A percentile compares a stretch with the other conserved stretches of the same genome.
Conservation (phyloP, 208 protist genomes). For the Wallacemonas collosoma region DNA sequence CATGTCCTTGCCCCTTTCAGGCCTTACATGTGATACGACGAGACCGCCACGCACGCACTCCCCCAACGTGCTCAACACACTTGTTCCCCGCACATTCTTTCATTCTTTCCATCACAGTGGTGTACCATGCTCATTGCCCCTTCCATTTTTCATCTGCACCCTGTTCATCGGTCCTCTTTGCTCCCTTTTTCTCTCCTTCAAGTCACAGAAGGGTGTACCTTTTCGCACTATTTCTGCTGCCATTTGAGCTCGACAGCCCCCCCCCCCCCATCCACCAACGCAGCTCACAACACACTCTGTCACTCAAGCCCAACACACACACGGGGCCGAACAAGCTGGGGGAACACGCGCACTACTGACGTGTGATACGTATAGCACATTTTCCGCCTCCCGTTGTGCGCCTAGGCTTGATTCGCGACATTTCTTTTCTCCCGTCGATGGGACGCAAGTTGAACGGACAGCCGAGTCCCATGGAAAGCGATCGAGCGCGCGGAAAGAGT, state of each 20-base stretch:
- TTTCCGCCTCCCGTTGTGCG: neutral
- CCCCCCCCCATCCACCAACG: neutral
- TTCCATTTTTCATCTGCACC: no score
- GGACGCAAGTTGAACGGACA: constrained; percentile 16
- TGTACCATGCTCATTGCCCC: no score
- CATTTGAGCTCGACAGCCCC: neutral
- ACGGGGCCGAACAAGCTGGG: neutral
- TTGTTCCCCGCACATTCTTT: no score
- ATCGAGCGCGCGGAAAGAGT: neutral
- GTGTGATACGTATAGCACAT: neutral
- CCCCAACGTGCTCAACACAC: no score
- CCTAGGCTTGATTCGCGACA: no score
- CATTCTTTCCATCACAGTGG: no score
- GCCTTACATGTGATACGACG: no score
- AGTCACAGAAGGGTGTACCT: neutral
- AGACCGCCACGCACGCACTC: no score
- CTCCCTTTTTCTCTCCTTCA: neutral
- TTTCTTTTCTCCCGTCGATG: neutral
- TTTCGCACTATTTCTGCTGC: neutral
- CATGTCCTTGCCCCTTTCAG: no score
- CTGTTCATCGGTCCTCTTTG: neutral
- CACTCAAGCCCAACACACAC: neutral
- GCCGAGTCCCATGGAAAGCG: neutral
- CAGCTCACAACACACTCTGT: neutral
- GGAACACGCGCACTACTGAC: neutral